Percentiles rank a stretch among this genome's conserved stretches.
Conservation (phyloP, 2,329 filamentous ascomycete genomes). For the Escovopsis sp. region DNA sequence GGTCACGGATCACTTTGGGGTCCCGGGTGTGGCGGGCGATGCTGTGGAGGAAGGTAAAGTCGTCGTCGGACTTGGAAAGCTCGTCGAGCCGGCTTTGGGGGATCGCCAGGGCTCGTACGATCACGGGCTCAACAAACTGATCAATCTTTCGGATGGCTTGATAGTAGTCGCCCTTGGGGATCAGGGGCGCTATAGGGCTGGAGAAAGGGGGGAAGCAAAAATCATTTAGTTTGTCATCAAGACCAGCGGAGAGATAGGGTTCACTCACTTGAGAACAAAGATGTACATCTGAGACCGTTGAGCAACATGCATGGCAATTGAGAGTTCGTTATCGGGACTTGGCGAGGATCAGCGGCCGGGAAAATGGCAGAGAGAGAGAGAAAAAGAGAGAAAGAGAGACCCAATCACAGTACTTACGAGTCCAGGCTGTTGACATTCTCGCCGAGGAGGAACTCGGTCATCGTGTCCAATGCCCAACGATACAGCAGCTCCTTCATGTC, state of each 20-base stretch:
- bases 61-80: conserved; percentile 49
- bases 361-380: neutral
- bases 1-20: conserved; percentile 53
- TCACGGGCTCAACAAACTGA: conserved; percentile 54
- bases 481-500: conserved; percentile 51
- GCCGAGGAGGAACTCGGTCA: conserved; percentile 55
- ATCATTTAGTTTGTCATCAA: neutral
- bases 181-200: conserved; percentile 42
- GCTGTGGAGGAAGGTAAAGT: conserved; percentile 65
- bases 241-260: neutral
- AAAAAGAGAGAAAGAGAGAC: too few species aligned
- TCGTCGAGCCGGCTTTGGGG: conserved; percentile 51
- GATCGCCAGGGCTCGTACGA: conserved; percentile 49
- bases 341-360: neutral
- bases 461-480: conserved; percentile 49
- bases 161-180: conserved; percentile 46
- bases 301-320: conserved; percentile 53
- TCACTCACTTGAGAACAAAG: conserved; percentile 28
- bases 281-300: conserved; percentile 52
- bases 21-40: conserved; percentile 55
- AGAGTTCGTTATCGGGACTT: conserved; percentile 44
- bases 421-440: conserved; percentile 34
- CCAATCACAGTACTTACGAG: conserved; percentile 14
- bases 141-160: conserved; percentile 51
- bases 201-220: too few species aligned